Percentiles rank a stretch among this genome's conserved stretches.
Conservation (phyloP, 2,329 filamentous ascomycete species). For the Alternaria ventricosa region DNA sequence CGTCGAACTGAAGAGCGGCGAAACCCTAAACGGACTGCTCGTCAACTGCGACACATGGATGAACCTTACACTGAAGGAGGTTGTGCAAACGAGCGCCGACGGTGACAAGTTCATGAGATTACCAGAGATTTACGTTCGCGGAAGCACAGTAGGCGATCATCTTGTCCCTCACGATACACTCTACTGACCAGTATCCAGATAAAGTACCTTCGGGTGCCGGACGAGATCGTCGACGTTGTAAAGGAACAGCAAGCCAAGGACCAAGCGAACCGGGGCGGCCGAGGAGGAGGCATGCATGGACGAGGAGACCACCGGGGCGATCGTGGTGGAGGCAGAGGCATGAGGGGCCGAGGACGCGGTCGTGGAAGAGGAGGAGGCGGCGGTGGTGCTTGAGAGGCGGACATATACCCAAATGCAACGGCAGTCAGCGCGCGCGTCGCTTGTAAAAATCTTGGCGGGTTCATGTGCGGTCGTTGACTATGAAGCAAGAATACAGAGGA, state of each 20-base stretch:
- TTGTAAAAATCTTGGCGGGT: not conserved
- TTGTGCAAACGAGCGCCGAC: slow-evolving; percentile 94
- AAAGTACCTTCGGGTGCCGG: slow-evolving; percentile 95
- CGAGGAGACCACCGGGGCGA: slow-evolving; percentile 62
- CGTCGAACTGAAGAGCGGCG: slow-evolving; percentile 95
- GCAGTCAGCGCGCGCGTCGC: slow-evolving; percentile 2
- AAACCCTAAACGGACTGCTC: slow-evolving; percentile 95
- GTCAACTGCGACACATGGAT: slow-evolving; percentile 99
- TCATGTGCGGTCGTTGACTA: not conserved
- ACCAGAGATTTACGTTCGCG: slow-evolving; percentile 93
- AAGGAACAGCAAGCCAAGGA: slow-evolving; percentile 89
- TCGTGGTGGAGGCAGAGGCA: slow-evolving; percentile 57
- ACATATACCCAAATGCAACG: not conserved
- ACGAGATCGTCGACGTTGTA: slow-evolving; percentile 93
- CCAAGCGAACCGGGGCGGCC: slow-evolving; percentile 64
- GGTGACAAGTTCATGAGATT: slow-evolving; percentile 92
- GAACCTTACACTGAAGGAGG: slow-evolving; percentile 97
- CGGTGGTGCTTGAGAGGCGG: slow-evolving; percentile 37
- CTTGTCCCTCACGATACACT: not conserved
- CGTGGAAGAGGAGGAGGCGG: slow-evolving; percentile 61
- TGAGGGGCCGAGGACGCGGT: slow-evolving; percentile 60
- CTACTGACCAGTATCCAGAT: slow-evolving; percentile 66
- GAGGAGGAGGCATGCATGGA: slow-evolving; percentile 68
- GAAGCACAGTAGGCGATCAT: slow-evolving; percentile 80
- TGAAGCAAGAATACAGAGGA: not conserved